Evolutionary conservation across 202 grass and related monocot species (phyloP).

Genomic region (Carex arenaria): DNA sequence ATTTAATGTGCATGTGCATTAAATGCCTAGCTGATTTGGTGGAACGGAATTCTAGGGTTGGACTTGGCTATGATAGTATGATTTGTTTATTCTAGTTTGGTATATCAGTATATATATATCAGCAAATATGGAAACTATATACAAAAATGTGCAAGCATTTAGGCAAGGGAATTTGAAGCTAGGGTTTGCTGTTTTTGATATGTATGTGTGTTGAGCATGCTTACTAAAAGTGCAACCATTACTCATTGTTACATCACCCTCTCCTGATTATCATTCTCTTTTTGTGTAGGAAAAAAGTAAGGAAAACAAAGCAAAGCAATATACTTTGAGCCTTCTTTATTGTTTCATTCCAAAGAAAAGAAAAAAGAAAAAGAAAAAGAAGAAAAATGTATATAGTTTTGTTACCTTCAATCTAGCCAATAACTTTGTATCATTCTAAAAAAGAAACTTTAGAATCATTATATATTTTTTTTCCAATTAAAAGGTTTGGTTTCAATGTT

Average conservation of each 20-base stretch:
- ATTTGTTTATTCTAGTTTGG: neutral
- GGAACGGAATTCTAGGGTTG: neutral
- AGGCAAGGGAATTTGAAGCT: neutral
- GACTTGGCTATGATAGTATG: neutral
- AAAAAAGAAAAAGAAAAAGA: neutral
- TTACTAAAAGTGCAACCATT: neutral
- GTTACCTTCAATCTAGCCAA: neutral
- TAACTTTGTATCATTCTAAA: too few species aligned
- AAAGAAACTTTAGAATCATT: neutral
- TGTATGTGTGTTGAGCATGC: neutral
- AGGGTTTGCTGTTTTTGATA: neutral
- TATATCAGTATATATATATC: neutral
- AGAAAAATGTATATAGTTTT: neutral
- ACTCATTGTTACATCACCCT: slow-evolving; percentile 12
- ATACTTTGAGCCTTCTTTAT: neutral
- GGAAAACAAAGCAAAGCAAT: neutral
- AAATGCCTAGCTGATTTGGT: slow-evolving; percentile 3
- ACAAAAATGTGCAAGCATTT: slow-evolving; percentile 12
- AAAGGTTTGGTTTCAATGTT: neutral
- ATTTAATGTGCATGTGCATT: slow-evolving; percentile 14
- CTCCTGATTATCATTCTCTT: neutral
- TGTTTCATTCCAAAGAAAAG: neutral
- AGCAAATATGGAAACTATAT: slow-evolving; percentile 1
- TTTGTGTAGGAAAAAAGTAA: neutral
- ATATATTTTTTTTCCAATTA: neutral